Evolutionary conservation across 2,329 filamentous ascomycete species (phyloP), one percentile per base, ranked within the genome.

Genomic region (Cladophialophora chaetospira): DNA sequence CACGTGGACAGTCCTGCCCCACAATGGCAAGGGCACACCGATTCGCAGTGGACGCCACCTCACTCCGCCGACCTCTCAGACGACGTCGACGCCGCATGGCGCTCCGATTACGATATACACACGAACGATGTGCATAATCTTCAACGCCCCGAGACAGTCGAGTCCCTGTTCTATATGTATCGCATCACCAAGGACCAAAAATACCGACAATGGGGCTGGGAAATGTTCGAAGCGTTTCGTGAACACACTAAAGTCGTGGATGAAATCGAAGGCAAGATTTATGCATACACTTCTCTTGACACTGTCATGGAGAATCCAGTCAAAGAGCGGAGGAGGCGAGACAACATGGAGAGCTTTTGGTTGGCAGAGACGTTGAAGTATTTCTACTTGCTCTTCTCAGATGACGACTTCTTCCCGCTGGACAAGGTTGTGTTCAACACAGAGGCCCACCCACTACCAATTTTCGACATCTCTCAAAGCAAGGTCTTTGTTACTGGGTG

Each of bases 341-440:
- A 99, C 73, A 97, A 97, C 66, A 97, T 99, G 93, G 94, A 99
- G 76, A 95, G 91, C 70, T 97, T 97, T 76, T 99, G 94, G 94
- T 83, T 99, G 79, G 92, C 94, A 44, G 94, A 99, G 77, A 99
- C 94, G 19, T 79, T 99, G 42, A 99, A 99, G 75, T 99, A 99
- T 72, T 88, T 99, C 71, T 99, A 96, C 72, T 83, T 99, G 36
- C 80, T 99, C 29, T 99, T 99, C 75, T 92, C 90, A 2, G 86
- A 89, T 3, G 79, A 63, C 48, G 56, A 53, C 31, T 55, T 62
- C 49, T 57, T 62, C 33, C 57, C 57, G 3, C 79, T 99, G 28
- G 88, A 94, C 66, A 84, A 92, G 67, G 80, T 96, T 23, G 91
- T 99, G 35, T 86, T 97, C 70, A 99, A 99, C 72, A 99, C 94